Evolutionary conservation across 2,329 filamentous ascomycete genomes (phyloP).

Genomic region (Microascus cirrosus): DNA sequence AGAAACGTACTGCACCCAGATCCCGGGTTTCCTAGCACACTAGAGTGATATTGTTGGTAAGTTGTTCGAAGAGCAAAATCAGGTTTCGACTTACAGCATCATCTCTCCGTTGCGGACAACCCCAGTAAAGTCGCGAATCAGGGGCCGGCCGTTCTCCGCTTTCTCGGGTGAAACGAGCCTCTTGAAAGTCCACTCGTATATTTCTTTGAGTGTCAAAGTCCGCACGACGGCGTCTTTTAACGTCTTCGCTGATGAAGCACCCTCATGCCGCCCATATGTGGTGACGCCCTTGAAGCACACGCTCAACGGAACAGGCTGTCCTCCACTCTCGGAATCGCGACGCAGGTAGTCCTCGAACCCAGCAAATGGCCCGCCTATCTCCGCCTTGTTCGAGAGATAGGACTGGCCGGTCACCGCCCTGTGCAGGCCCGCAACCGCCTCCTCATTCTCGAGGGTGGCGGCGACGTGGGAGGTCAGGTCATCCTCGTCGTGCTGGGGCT

Average conservation of each 20-base stretch:
- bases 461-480: not conserved
- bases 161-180: conserved; percentile 15
- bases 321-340: conserved; percentile 22
- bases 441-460: not conserved
- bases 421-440: conserved; percentile 16
- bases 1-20: not conserved
- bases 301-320: conserved; percentile 65
- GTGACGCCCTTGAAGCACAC: conserved; percentile 68
- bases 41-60: not conserved
- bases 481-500: not conserved
- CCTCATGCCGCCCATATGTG: conserved; percentile 60
- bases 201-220: conserved; percentile 73
- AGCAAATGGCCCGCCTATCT: not conserved
- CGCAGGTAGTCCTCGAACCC: not conserved
- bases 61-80: not conserved
- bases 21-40: conserved; percentile 38
- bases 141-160: not conserved
- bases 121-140: conserved; percentile 31
- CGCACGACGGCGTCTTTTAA: conserved; percentile 64
- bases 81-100: conserved; percentile 8
- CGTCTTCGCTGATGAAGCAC: conserved; percentile 58
- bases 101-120: conserved; percentile 31
- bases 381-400: conserved; percentile 12
- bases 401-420: conserved; percentile 21
- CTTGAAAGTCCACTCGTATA: conserved; percentile 40